A percentile compares a stretch with the other conserved stretches of the same genome.
These are phyloP conservation scores for Sarocladiaceae sp. DNA, from an alignment of 2,329 filamentous ascomycete species.

Conservation along the genomic window DNA sequence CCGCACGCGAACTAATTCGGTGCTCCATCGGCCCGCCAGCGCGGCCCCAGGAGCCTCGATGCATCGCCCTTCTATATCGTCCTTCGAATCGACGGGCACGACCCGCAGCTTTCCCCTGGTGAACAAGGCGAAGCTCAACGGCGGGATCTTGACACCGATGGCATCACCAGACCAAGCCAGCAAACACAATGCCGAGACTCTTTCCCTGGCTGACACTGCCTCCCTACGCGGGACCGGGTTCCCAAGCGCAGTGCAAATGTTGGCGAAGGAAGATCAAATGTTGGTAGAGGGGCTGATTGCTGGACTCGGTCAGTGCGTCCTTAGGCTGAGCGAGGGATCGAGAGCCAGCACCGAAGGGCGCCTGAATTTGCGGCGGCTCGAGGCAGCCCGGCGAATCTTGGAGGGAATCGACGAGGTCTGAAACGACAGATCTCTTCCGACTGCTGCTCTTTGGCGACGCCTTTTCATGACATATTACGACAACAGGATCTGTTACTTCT, in stretches of 20 bases:
- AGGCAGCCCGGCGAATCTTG: slow-evolving; percentile 65
- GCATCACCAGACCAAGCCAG: slow-evolving; percentile 45
- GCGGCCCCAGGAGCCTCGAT: slow-evolving; percentile 28
- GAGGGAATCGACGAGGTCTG: slow-evolving; percentile 55
- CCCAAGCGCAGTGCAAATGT: slow-evolving; percentile 29
- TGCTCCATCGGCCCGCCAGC: slow-evolving; percentile 37
- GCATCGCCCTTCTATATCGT: slow-evolving; percentile 52
- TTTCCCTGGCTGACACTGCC: slow-evolving; percentile 40
- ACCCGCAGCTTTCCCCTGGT: slow-evolving; percentile 57
- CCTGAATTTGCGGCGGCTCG: slow-evolving; percentile 63
- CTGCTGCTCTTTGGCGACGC: background rate
- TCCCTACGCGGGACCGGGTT: slow-evolving; percentile 16
- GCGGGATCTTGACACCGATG: slow-evolving; percentile 40
- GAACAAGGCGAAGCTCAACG: slow-evolving; percentile 41
- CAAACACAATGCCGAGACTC: slow-evolving; percentile 37
- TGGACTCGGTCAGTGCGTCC: slow-evolving; percentile 53
- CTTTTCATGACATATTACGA: background rate
- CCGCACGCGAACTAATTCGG: slow-evolving; percentile 24
- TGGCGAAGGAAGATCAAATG: slow-evolving; percentile 50
- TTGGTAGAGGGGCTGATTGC: slow-evolving; percentile 55
- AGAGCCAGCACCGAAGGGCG: slow-evolving; percentile 51
- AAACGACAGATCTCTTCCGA: background rate
- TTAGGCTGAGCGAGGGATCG: slow-evolving; percentile 50
- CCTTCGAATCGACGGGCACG: slow-evolving; percentile 52
- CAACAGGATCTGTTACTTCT: too few relatives aligned